Percentiles rank a stretch among this genome's conserved stretches.
These are phyloP conservation scores for Purshia tridentata DNA, from an alignment of 306 rosid species.

Conservation along the genomic window DNA sequence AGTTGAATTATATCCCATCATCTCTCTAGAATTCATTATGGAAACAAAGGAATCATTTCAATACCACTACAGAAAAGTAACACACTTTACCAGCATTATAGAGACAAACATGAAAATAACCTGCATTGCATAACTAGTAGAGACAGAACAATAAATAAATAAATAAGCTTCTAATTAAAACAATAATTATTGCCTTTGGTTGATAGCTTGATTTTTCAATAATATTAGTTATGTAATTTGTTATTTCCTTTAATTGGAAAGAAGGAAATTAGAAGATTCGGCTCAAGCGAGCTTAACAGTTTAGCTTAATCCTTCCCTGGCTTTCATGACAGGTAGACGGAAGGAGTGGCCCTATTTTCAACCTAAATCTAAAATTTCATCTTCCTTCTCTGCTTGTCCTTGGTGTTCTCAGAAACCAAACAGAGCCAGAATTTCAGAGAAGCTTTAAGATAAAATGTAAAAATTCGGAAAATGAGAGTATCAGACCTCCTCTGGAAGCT, in stretches of 20 bases:
- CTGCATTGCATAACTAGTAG: conserved; percentile 7
- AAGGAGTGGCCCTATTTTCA: too few species aligned
- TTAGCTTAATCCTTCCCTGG: neutral
- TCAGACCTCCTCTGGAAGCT: conserved; percentile 46
- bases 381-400: neutral
- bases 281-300: neutral
- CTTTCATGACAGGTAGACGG: too few species aligned
- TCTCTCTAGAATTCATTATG: conserved; percentile 29
- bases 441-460: neutral
- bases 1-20: conserved; percentile 42
- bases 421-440: neutral
- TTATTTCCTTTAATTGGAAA: neutral
- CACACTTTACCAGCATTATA: conserved; percentile 14
- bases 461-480: conserved; percentile 3
- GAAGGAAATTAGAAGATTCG: neutral
- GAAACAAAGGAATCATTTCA: conserved; percentile 36
- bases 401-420: conserved; percentile 13
- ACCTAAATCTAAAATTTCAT: neutral
- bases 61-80: conserved; percentile 36
- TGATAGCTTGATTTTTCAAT: neutral
- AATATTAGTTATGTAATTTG: neutral
- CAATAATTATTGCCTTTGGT: neutral
- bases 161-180: neutral
- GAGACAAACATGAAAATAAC: conserved; percentile 3
- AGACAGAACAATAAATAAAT: neutral